These are phyloP conservation scores for Trypanosoma lewisi DNA, from an alignment of 208 protist species.

Conservation along the genomic window DNA sequence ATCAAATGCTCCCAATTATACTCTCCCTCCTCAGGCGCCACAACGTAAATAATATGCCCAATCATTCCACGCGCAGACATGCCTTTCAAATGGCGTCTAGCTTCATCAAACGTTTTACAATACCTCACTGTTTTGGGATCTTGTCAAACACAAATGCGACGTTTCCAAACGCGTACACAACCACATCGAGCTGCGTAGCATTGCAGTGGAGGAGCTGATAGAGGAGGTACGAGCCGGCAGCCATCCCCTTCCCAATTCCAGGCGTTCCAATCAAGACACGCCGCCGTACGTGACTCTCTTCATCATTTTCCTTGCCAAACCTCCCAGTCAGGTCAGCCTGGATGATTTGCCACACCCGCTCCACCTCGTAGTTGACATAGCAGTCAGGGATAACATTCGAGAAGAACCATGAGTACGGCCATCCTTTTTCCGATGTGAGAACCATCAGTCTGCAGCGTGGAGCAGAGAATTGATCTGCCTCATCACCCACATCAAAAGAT, in stretches of 20 bases:
- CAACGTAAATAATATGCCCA: not conserved
- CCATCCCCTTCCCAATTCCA: not conserved
- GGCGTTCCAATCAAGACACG: not conserved
- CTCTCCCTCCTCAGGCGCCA: not conserved
- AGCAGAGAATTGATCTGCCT: too few relatives aligned
- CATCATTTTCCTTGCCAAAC: too few relatives aligned
- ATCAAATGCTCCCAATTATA: not conserved
- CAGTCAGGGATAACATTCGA: not conserved
- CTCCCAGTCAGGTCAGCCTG: too few relatives aligned
- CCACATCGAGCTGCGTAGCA: not conserved
- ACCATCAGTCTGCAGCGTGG: too few relatives aligned
- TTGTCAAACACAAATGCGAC: not conserved
- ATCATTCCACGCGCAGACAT: not conserved
- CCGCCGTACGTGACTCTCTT: too few relatives aligned
- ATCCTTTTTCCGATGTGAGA: not conserved
- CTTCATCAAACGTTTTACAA: not conserved
- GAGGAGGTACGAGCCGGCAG: not conserved
- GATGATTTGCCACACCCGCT: too few relatives aligned
- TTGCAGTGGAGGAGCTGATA: not conserved
- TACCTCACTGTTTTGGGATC: not conserved
- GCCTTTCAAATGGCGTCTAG: not conserved
- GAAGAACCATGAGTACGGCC: not conserved
- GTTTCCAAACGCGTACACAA: not conserved
- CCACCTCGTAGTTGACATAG: not conserved
- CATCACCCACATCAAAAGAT: not conserved